Evolutionary conservation across 371 early-diverging fungal species (phyloP), one percentile per base, ranked within the genome.

Genomic region (Apophysomyces trapeziformis): DNA sequence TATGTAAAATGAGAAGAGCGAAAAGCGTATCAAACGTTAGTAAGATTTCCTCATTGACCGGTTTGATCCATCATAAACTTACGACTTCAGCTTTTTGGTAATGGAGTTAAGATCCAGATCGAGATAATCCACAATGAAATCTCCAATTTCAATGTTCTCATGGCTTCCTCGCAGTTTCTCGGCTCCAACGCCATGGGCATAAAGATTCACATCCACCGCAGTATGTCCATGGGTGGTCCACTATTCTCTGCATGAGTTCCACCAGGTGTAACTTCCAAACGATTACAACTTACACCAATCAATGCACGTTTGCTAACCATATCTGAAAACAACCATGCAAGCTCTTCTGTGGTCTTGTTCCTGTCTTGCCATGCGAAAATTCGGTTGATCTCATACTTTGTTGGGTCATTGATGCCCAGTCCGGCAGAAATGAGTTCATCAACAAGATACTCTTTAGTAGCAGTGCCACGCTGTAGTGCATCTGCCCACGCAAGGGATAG

Each of bases 121-220:
- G 46, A 93, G 70, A 45, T 68, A 68, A 7, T 78, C 46, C 16
- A 68, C 75, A 57, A 94, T 86, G 64, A 92, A 92, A 38, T 79
- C 54, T 57, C 93, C 92, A 64, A 94, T 88, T 7, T 92, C 92
- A 0, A 88, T 93, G 78, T 94, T 94, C 66, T 93, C 92, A 68
- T 87, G 86, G 80, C 88, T 92, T 21, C 92, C 92, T 21, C 79
- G 73, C 59, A 93, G 79, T 57, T 71, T 57, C 5, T 87, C 72
- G 9, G 83, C 71, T 26, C 77, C 67, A 7, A 63, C 61, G 6
- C 92, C 92, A 64, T 87, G 82, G 4, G 92, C 92, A 71, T 92
- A 93, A 67, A 86, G 65, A 43, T 84, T 85, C 37, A 86, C 87
- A 59, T 87, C 86, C 5, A 85, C 86, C 7, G 76, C 87, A 35